Evolutionary conservation across 2,329 filamentous ascomycete genomes (phyloP), one percentile per base, ranked within the genome.

Genomic region (Fusarium acutatum): DNA sequence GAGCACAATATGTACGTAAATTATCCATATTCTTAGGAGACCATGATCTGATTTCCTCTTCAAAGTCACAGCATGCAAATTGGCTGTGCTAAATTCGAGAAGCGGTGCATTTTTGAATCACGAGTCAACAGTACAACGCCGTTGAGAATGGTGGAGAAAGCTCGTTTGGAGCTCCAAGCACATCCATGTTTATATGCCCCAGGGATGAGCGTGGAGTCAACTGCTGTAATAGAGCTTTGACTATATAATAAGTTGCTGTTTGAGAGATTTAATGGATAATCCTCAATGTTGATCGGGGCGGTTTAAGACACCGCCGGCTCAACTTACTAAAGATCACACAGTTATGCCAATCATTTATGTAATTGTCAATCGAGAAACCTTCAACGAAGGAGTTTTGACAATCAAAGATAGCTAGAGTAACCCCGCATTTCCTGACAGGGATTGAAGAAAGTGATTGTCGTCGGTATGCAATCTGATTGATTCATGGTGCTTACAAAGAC

Each of bases 121-220:
- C 69, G 73, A 57, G 69, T 68, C 54, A 24, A 52, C 37, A 58
- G 56, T 30, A 61, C 44, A n/a, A 50, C 46, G 43, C 40, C 30
- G 65, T 64, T 66, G 26, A 57, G 60, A 69, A 56, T 17, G 47
- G 75, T 75, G 73, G 75, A 67, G 71, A 65, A 75, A 74, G 54
- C 37, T 49, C 56, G 49, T 67, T 71, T 66, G 62, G 54, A 64
- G 49, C 59, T 58, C 34, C n/a, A 44, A 43, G 47, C 46, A 63
- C 46, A 68, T 54, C 65, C 49, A 60, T 69, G 69, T 60, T 34
- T 40, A 57, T 67, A 35, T 61, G 66, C 40, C 67, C 49, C 69
- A 72, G 63, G 72, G 64, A 71, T 68, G 50, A 37, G 60, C 70
- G 58, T 68, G 67, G 67, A 67, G 71, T 47, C 26, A 30, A 35